Percentiles rank a stretch among this genome's conserved stretches.
Conservation (phyloP, 192 early-diverging fungal species). For the Coemansia sp. region DNA sequence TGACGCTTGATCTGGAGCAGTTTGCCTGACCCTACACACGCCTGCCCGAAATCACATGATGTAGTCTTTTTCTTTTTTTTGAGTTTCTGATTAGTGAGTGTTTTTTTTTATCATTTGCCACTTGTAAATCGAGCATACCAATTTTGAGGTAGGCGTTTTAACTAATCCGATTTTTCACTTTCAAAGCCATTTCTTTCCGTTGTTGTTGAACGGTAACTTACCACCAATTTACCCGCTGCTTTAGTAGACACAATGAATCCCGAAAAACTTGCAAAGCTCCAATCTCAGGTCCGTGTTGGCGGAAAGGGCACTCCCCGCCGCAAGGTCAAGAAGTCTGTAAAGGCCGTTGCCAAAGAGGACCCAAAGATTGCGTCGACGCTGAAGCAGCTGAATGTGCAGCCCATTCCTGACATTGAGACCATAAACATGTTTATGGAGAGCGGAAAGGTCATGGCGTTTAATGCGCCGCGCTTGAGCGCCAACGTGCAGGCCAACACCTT, state of each 20-base stretch:
- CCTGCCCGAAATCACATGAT: constrained; percentile 1
- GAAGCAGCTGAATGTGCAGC: constrained; percentile 88
- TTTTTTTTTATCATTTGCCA: constrained; percentile 7
- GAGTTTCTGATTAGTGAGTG: not conserved
- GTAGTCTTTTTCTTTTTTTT: not conserved
- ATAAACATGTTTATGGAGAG: constrained; percentile 99
- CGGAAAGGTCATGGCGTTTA: constrained; percentile 91
- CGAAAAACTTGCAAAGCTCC: constrained; percentile 94
- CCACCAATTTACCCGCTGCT: not conserved
- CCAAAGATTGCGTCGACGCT: constrained; percentile 89
- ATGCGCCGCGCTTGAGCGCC: constrained; percentile 77
- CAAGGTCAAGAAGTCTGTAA: constrained; percentile 69
- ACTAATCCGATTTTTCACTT: not conserved
- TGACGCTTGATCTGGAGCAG: constrained; percentile 70
- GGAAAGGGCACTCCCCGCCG: constrained; percentile 93
- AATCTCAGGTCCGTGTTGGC: constrained; percentile 84
- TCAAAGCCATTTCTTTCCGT: too few species aligned
- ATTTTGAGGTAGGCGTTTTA: not conserved
- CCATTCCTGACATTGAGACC: constrained; percentile 85
- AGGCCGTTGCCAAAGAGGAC: constrained; percentile 73
- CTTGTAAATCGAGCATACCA: not conserved
- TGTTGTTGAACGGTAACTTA: not conserved
- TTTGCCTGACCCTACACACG: constrained; percentile 31
- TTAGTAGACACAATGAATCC: constrained; percentile 61
- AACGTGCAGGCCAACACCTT: constrained; percentile 89